Conservation (phyloP, 306 rosid species). For the Prunus mira region DNA sequence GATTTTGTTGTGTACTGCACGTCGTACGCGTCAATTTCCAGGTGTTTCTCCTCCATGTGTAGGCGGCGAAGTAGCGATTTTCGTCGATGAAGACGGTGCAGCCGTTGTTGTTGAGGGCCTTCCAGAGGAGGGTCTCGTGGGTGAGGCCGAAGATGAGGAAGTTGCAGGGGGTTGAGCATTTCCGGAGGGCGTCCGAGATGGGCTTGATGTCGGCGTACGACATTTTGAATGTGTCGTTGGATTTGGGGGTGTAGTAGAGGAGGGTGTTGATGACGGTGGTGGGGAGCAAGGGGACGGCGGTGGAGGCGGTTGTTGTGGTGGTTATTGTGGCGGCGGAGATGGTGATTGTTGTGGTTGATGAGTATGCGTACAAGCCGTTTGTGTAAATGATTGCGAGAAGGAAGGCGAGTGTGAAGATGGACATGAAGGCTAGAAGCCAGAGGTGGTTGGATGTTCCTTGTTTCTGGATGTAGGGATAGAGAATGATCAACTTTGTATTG, state of each 20-base stretch:
- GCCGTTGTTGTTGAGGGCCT: constrained; percentile 85
- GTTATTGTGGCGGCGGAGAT: constrained; percentile 18
- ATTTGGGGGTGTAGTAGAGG: constrained; percentile 74
- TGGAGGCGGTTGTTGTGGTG: constrained; percentile 27
- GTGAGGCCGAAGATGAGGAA: constrained; percentile 86
- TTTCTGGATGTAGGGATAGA: constrained; percentile 94
- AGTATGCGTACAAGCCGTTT: constrained; percentile 32
- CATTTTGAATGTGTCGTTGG: constrained; percentile 83
- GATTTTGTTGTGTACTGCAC: constrained; percentile 86
- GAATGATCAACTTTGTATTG: constrained; percentile 89
- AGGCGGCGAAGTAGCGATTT: constrained; percentile 90
- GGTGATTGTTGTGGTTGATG: constrained; percentile 19
- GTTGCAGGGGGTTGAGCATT: constrained; percentile 77
- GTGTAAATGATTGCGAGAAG: constrained; percentile 78
- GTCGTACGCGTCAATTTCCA: constrained; percentile 85
- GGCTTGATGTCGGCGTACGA: constrained; percentile 71
- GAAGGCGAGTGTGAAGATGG: constrained; percentile 79
- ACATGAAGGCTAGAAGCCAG: constrained; percentile 77
- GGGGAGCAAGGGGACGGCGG: constrained; percentile 39
- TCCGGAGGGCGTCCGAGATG: constrained; percentile 76
- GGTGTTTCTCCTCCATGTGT: constrained; percentile 70
- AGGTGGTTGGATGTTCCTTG: constrained; percentile 83
- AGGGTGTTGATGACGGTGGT: constrained; percentile 82
- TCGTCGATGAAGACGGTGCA: constrained; percentile 89
- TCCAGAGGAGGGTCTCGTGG: constrained; percentile 85